Percentiles rank a stretch among this genome's conserved stretches.
Conservation (phyloP, 2,329 filamentous ascomycete genomes). For the Phoma herbarum region DNA sequence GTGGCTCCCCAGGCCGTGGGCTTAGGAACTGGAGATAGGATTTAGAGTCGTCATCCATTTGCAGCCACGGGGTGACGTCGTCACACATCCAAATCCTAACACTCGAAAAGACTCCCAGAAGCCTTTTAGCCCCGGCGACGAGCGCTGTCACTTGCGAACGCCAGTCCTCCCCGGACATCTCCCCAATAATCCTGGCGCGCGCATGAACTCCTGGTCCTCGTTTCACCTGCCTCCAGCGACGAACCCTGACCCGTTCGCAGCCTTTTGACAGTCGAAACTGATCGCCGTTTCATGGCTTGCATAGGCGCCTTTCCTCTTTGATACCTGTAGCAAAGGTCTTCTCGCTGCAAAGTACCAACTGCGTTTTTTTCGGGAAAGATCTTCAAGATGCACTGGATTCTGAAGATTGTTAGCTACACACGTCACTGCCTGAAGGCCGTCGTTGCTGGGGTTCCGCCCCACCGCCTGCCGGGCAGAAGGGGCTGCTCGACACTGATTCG, state of each 20-base stretch:
- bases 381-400: no score
- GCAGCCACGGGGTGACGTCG: constrained; percentile 2
- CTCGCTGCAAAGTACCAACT: background rate
- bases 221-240: constrained; percentile 23
- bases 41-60: background rate
- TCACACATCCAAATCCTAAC: constrained; percentile 4
- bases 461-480: background rate
- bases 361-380: background rate
- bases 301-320: constrained; percentile 8
- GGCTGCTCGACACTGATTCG: constrained; percentile 9
- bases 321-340: background rate
- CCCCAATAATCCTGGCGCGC: background rate
- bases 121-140: background rate
- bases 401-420: constrained; percentile 2
- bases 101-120: background rate
- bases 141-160: background rate
- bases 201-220: constrained; percentile 15
- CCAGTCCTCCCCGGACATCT: background rate
- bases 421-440: constrained; percentile 8
- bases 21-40: background rate
- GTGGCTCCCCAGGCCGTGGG: background rate
- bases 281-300: constrained; percentile 15
- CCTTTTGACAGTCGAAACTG: constrained; percentile 5
- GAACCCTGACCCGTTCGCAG: constrained; percentile 11
- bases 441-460: constrained; percentile 30